Evolutionary conservation across 148 eudicot species (phyloP).

Genomic region (Mesembryanthemum crystallinum): DNA sequence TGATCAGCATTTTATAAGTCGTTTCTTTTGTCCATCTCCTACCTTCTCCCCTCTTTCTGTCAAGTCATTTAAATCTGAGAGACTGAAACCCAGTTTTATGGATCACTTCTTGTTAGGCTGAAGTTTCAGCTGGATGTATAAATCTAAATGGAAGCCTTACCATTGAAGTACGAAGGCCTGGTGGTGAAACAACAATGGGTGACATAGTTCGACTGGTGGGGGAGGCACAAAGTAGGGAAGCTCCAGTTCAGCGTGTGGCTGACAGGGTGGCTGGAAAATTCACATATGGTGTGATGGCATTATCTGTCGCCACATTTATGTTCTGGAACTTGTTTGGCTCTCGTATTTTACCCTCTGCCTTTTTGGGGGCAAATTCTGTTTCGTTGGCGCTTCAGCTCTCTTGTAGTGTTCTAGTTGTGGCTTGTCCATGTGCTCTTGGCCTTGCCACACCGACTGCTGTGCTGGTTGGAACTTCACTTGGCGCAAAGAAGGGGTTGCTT

Average conservation of each 20-base stretch:
- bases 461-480: constrained; percentile 96
- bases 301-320: constrained; percentile 92
- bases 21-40: background rate
- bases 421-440: constrained; percentile 99
- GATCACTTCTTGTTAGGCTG: constrained; percentile 46
- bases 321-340: constrained; percentile 88
- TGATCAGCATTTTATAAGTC: background rate
- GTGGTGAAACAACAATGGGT: constrained; percentile 92
- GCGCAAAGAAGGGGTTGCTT: constrained; percentile 90
- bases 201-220: constrained; percentile 94
- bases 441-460: constrained; percentile 99
- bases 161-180: constrained; percentile 83
- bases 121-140: constrained; percentile 95
- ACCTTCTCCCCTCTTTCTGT: background rate
- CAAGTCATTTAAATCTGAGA: constrained; percentile 2
- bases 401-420: constrained; percentile 94
- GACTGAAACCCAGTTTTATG: constrained; percentile 1
- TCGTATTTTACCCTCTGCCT: constrained; percentile 57
- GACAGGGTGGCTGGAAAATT: constrained; percentile 97
- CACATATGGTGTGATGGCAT: constrained; percentile 93
- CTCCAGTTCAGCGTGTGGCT: constrained; percentile 97
- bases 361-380: constrained; percentile 69
- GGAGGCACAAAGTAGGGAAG: constrained; percentile 95
- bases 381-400: constrained; percentile 95
- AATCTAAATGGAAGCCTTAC: constrained; percentile 90